Percentiles rank a stretch among this genome's conserved stretches.
These are phyloP conservation scores for Haplographium delicatum DNA, from an alignment of 495 filamentous ascomycete species.

Conservation along the genomic window DNA sequence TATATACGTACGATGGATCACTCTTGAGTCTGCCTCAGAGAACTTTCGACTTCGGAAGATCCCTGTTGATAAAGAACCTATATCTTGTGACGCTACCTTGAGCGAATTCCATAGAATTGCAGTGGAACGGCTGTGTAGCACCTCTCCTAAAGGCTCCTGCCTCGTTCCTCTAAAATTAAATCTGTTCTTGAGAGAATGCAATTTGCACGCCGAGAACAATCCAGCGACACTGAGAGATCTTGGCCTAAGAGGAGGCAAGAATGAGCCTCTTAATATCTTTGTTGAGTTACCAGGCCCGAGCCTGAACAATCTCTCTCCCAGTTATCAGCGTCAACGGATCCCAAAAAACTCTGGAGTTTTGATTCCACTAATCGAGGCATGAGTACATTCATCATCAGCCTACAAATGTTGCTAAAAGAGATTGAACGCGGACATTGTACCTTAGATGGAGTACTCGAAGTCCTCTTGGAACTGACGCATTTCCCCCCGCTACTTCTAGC, in stretches of 20 bases:
- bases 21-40: conserved; percentile 3
- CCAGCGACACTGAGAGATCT: conserved; percentile 11
- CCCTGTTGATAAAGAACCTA: conserved; percentile 1
- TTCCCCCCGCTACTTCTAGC: conserved; percentile 18
- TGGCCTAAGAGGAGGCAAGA: background rate
- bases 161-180: background rate
- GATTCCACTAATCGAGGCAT: conserved; percentile 12
- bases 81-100: conserved; percentile 8
- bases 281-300: conserved; percentile 7
- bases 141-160: conserved; percentile 3
- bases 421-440: conserved; percentile 6
- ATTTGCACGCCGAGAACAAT: conserved; percentile 11
- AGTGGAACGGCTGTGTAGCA: conserved; percentile 4
- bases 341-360: conserved; percentile 8
- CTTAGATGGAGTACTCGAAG: conserved; percentile 13
- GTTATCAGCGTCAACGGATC: conserved; percentile 1
- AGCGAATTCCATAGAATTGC: conserved; percentile 7
- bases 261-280: conserved; percentile 15
- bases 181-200: conserved; percentile 13
- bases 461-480: conserved; percentile 15
- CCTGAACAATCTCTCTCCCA: background rate
- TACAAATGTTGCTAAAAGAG: conserved; percentile 14
- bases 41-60: conserved; percentile 11
- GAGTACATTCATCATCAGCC: conserved; percentile 13
- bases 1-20: conserved; percentile 16